phyloP scores from a whole-genome alignment of 805 yeast species.

The Monosporozyma solicola region DNA sequence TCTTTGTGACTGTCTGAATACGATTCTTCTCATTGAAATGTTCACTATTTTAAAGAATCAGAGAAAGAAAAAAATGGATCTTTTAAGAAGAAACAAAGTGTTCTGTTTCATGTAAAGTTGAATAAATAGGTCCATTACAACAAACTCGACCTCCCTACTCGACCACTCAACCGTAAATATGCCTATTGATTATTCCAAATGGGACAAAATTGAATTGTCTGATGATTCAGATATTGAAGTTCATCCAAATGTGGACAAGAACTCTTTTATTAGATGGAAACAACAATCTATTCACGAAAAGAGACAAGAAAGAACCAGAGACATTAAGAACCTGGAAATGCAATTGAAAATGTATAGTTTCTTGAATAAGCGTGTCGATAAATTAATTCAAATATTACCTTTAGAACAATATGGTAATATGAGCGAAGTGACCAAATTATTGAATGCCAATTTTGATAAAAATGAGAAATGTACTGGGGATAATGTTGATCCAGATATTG shows the following conservation, averaged over 20 bases:
- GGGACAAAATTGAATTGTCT: slow-evolving; percentile 94
- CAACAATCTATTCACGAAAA: slow-evolving; percentile 96
- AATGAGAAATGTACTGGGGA: slow-evolving; percentile 44
- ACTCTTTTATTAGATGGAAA: slow-evolving; percentile 88
- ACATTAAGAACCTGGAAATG: slow-evolving; percentile 64
- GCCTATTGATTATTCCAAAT: slow-evolving; percentile 92
- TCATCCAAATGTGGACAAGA: slow-evolving; percentile 95
- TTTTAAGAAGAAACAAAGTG: too few relatives aligned
- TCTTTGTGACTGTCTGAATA: too few relatives aligned
- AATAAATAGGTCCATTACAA: not conserved
- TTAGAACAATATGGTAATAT: slow-evolving; percentile 31
- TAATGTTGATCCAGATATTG: slow-evolving; percentile 37
- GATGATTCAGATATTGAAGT: slow-evolving; percentile 97
- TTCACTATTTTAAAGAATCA: too few relatives aligned
- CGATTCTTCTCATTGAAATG: too few relatives aligned
- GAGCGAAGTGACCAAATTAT: slow-evolving; percentile 32
- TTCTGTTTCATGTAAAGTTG: too few relatives aligned
- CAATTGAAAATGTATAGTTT: slow-evolving; percentile 76
- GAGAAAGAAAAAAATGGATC: too few relatives aligned
- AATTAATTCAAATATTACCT: slow-evolving; percentile 34
- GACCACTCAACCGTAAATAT: slow-evolving; percentile 28
- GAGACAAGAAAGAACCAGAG: slow-evolving; percentile 69
- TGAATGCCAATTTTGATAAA: slow-evolving; percentile 48
- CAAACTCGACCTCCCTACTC: not conserved
- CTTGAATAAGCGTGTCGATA: slow-evolving; percentile 65